Conservation (phyloP, 306 rosid species). For the Prosopis cineraria region DNA sequence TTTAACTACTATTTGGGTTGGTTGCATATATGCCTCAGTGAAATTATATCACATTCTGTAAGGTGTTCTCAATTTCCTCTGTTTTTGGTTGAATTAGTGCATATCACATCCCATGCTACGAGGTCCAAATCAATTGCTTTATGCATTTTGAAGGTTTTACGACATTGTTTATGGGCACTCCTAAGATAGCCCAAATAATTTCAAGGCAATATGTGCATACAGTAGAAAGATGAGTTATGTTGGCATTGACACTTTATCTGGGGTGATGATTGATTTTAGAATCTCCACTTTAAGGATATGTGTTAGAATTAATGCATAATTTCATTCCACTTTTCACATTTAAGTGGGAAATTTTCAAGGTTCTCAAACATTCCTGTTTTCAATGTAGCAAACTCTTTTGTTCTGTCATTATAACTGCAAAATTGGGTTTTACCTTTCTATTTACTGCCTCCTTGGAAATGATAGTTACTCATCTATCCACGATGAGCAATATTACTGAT, state of each 20-base stretch:
- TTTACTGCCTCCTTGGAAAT: background rate
- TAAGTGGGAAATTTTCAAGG: background rate
- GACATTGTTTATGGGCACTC: background rate
- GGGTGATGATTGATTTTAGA: background rate
- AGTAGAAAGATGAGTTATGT: background rate
- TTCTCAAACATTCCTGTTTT: background rate
- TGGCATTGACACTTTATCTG: background rate
- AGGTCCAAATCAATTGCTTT: background rate
- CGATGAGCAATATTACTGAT: background rate
- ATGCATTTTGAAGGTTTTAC: background rate
- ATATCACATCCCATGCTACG: background rate
- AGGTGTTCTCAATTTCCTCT: background rate
- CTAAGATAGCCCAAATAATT: background rate
- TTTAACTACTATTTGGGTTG: background rate
- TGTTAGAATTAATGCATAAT: background rate
- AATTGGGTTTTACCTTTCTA: background rate
- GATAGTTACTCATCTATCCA: background rate
- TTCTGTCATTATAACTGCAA: background rate
- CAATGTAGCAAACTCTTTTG: background rate
- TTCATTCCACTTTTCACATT: background rate
- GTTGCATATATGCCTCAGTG: background rate
- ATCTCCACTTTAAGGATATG: background rate
- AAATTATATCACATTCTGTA: background rate
- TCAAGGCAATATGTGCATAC: background rate
- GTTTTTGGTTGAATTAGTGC: slow-evolving; percentile 9